Evolutionary conservation across 176 grass and related monocot species (phyloP).

Genomic region (sorghum (Sorghum bicolor)): DNA sequence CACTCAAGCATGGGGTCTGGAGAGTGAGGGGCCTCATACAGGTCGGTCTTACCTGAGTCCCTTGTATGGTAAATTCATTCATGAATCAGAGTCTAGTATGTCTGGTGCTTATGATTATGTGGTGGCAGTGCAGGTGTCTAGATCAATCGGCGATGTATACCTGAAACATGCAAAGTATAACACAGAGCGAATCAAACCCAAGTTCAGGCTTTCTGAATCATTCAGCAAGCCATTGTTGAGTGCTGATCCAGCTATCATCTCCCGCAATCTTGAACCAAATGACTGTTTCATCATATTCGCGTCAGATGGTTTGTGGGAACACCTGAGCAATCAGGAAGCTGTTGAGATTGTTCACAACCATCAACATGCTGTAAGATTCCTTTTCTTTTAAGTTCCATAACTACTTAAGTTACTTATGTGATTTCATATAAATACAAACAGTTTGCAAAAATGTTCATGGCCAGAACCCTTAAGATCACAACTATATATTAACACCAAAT

Average conservation of each 20-base stretch:
- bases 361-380: conserved; percentile 68
- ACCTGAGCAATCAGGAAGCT: conserved; percentile 78
- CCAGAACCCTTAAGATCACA: background rate
- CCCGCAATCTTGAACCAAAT: conserved; percentile 58
- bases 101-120: conserved; percentile 12
- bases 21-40: conserved; percentile 94
- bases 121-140: conserved; percentile 61
- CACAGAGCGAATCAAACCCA: conserved; percentile 73
- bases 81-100: background rate
- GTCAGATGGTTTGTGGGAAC: conserved; percentile 94
- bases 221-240: conserved; percentile 69
- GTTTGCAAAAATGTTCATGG: background rate
- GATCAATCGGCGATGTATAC: conserved; percentile 87
- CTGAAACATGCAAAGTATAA: conserved; percentile 68
- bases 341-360: conserved; percentile 85
- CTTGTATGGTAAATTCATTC: background rate
- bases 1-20: conserved; percentile 90
- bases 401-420: background rate
- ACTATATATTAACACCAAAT: background rate
- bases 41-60: conserved; percentile 34
- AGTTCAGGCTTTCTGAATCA: conserved; percentile 80
- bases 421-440: background rate
- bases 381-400: background rate
- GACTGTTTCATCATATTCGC: conserved; percentile 91
- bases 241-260: conserved; percentile 63